phyloP scores from a whole-genome alignment of 202 grass and related monocot species.

The Bolboschoenoplectus hybrid region DNA sequence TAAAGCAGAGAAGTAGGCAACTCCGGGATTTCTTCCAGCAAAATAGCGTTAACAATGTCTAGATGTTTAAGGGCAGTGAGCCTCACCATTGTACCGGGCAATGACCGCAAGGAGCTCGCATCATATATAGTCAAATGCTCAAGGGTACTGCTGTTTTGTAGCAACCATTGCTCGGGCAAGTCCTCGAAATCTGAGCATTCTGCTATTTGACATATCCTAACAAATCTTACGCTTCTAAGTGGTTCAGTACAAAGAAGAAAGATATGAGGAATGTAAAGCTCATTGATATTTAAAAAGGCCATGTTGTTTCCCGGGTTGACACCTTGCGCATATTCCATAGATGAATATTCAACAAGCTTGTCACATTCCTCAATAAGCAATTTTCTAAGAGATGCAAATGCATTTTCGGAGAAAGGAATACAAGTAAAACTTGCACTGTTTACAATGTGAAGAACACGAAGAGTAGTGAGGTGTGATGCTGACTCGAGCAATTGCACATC shows the following conservation, averaged over 20 bases:
- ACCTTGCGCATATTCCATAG: not conserved
- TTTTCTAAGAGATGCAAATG: not conserved
- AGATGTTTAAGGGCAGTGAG: not conserved
- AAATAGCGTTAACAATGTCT: not conserved
- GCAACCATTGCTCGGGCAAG: not conserved
- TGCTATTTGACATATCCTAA: not conserved
- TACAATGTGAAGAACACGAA: not conserved
- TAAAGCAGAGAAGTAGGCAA: not conserved
- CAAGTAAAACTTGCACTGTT: not conserved
- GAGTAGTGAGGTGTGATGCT: not conserved
- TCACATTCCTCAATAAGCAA: not conserved
- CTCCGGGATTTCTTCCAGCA: not conserved
- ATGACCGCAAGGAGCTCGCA: not conserved
- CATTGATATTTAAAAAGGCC: not conserved
- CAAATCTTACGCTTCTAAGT: not conserved
- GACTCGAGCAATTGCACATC: not conserved
- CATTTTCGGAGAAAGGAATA: not conserved
- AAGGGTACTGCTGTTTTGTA: slow-evolving; percentile 14
- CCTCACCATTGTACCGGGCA: not conserved
- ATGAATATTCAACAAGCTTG: not conserved
- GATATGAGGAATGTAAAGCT: not conserved
- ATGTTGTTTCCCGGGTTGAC: not conserved
- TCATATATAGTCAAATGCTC: not conserved
- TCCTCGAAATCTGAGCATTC: not conserved
- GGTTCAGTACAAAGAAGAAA: not conserved